Conservation (phyloP, 768 basidiomycete species). For the Suillus alpinus region DNA sequence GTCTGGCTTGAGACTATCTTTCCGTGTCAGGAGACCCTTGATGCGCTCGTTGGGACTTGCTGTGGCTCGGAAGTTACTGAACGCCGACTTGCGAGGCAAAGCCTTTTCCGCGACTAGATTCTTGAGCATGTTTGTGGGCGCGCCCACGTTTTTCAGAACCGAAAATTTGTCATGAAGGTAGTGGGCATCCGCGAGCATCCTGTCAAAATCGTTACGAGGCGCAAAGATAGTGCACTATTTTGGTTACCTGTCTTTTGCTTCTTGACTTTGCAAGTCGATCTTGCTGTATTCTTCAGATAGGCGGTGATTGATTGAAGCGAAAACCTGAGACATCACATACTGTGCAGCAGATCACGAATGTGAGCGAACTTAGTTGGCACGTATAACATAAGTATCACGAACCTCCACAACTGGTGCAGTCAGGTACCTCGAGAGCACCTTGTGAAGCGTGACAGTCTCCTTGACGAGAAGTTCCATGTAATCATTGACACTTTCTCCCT, state of each 20-base stretch:
- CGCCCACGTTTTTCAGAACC: slow-evolving; percentile 67
- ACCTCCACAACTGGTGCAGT: slow-evolving; percentile 80
- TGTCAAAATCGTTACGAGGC: slow-evolving; percentile 32
- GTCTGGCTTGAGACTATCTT: slow-evolving; percentile 23
- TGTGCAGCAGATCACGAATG: slow-evolving; percentile 32
- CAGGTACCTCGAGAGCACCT: slow-evolving; percentile 91
- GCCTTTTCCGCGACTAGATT: slow-evolving; percentile 81
- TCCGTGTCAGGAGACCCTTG: slow-evolving; percentile 34
- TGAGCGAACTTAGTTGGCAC: slow-evolving; percentile 11
- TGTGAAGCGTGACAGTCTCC: slow-evolving; percentile 94
- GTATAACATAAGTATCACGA: slow-evolving; percentile 14
- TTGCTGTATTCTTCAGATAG: slow-evolving; percentile 82
- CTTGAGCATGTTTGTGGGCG: slow-evolving; percentile 77
- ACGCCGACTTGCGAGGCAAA: slow-evolving; percentile 39
- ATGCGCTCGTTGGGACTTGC: slow-evolving; percentile 35
- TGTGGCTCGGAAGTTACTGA: slow-evolving; percentile 21
- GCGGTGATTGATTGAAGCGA: slow-evolving; percentile 88
- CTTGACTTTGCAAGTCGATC: slow-evolving; percentile 78
- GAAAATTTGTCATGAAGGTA: slow-evolving; percentile 77
- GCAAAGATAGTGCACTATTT: slow-evolving; percentile 11
- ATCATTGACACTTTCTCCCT: slow-evolving; percentile 66
- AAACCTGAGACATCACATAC: slow-evolving; percentile 94
- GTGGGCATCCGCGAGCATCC: slow-evolving; percentile 76
- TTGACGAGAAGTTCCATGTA: slow-evolving; percentile 94
- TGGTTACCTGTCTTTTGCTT: slow-evolving; percentile 78